A percentile compares a stretch with the other conserved stretches of the same genome.
These are phyloP conservation scores for Dictyophora rubrovolvata DNA, from an alignment of 768 basidiomycete species.

Conservation along the genomic window DNA sequence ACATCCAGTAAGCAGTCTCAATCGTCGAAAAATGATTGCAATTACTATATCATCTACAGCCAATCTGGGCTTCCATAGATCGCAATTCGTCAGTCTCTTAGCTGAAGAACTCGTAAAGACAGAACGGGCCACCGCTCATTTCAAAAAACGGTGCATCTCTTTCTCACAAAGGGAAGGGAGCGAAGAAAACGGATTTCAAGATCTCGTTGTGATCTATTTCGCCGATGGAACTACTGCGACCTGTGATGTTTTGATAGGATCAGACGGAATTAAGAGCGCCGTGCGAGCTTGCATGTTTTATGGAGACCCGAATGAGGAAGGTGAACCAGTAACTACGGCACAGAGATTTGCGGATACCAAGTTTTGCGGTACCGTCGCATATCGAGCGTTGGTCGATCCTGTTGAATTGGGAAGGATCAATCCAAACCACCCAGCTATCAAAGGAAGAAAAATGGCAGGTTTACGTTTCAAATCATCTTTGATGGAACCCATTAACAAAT, in stretches of 20 bases:
- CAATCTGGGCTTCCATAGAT: conserved; percentile 33
- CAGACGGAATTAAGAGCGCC: conserved; percentile 24
- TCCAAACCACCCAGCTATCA: conserved; percentile 1
- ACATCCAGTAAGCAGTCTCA: background rate
- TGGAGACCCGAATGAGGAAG: background rate
- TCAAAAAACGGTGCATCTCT: conserved; percentile 21
- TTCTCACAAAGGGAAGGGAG: conserved; percentile 8
- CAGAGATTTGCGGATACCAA: background rate
- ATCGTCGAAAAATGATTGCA: background rate
- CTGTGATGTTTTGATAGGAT: conserved; percentile 25
- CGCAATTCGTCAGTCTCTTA: conserved; percentile 36
- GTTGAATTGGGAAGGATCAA: background rate
- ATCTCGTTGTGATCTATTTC: conserved; percentile 3
- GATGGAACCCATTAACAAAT: background rate
- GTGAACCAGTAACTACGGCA: background rate
- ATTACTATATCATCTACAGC: background rate
- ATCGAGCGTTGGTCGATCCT: conserved; percentile 6
- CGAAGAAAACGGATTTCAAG: background rate
- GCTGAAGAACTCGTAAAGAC: conserved; percentile 21
- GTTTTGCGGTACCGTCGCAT: conserved; percentile 6
- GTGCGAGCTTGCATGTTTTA: conserved; percentile 24
- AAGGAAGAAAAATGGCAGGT: conserved; percentile 3
- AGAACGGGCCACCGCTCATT: conserved; percentile 17
- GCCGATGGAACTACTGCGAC: conserved; percentile 17
- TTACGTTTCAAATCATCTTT: background rate